Base-by-base conservation (phyloP, 495 filamentous ascomycete genomes). In the Schizothecium vesticola region DNA sequence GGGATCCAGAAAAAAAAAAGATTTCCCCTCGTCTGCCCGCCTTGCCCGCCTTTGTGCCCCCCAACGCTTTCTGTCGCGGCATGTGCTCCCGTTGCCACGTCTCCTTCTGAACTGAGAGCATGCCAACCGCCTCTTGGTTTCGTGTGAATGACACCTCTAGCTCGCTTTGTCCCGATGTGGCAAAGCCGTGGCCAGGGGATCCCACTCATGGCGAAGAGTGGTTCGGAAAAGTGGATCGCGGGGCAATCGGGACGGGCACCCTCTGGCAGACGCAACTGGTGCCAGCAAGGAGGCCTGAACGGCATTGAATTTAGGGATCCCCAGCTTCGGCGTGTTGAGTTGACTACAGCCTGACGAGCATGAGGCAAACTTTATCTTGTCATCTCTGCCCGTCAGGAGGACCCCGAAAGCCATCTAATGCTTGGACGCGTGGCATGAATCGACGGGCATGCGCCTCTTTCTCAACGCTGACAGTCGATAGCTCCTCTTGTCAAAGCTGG, bases 1-100 rank as follows among this genome's bases (percentile, higher is more conserved):
- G 66, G 62, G 33, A 25, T 43, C 59, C 56, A 43, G n/a, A n/a
- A 51, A 29, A 70, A 70, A 63, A 28, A 26, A 25, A 25, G 8
- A 56, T 24, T 22, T 25, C 21, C 59, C 16, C 26, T 63, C 59
- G 21, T 31, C 28, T 24, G 60, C 26, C 1, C n/a, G 28, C 12
- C 51, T n/a, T n/a, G 56, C 43, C 63, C 51, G 24, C 23, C 23
- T 65, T 60, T 61, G 25, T 21, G 6, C n/a, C 22, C 24, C 24
- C n/a, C 23, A 51, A 51, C 43, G 43, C 43, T 51, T 51, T 43
- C n/a, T n/a, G 43, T 51, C 19, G 16, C 43, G 43, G 43, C 43
- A 51, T 51, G 19, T 8, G 43, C 16, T 51, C 16, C 43, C 16
- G 19, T 19, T 51, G 43, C 43, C 43, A 51, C 43, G 43, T 51